Evolutionary conservation across 768 basidiomycete species (phyloP).

Genomic region (Lanmaoa pseudosensibilis): DNA sequence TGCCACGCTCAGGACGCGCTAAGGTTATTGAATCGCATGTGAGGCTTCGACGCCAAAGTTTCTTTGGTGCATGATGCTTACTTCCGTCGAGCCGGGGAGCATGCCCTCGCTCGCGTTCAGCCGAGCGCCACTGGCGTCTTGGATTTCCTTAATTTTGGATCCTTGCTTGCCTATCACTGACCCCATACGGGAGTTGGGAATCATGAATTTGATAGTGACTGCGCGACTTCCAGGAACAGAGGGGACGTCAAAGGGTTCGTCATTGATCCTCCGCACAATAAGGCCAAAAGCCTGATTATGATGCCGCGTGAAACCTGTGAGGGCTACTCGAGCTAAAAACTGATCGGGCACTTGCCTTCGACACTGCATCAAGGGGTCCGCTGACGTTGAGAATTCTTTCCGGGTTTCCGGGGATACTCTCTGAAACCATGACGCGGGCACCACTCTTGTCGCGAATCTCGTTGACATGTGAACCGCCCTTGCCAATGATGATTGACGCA

Average conservation of each 20-base stretch:
- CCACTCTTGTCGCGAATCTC: slow-evolving; percentile 98
- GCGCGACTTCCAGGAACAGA: slow-evolving; percentile 97
- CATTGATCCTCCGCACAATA: slow-evolving; percentile 97
- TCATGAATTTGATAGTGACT: slow-evolving; percentile 99
- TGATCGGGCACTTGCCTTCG: slow-evolving; percentile 64
- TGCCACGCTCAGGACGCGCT: slow-evolving; percentile 97
- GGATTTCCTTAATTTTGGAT: slow-evolving; percentile 98
- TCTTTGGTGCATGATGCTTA: slow-evolving; percentile 35
- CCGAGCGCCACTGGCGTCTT: slow-evolving; percentile 95
- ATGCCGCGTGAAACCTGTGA: slow-evolving; percentile 2
- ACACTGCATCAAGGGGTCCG: slow-evolving; percentile 96
- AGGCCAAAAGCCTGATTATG: slow-evolving; percentile 86
- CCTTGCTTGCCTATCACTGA: slow-evolving; percentile 98
- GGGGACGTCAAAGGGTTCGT: slow-evolving; percentile 97
- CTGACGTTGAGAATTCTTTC: slow-evolving; percentile 97
- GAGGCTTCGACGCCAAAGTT: slow-evolving; percentile 7
- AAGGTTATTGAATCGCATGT: slow-evolving; percentile 19
- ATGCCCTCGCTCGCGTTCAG: slow-evolving; percentile 97
- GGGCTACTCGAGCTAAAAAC: not conserved
- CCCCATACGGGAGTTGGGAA: slow-evolving; percentile 98
- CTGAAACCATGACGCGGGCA: slow-evolving; percentile 94
- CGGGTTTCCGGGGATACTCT: slow-evolving; percentile 98
- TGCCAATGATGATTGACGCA: slow-evolving; percentile 98
- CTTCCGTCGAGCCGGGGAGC: slow-evolving; percentile 99
- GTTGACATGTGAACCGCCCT: slow-evolving; percentile 93